These are phyloP conservation scores for Limnomonas spitsbergensis DNA, from an alignment of 139 green algal species.

Conservation along the genomic window DNA sequence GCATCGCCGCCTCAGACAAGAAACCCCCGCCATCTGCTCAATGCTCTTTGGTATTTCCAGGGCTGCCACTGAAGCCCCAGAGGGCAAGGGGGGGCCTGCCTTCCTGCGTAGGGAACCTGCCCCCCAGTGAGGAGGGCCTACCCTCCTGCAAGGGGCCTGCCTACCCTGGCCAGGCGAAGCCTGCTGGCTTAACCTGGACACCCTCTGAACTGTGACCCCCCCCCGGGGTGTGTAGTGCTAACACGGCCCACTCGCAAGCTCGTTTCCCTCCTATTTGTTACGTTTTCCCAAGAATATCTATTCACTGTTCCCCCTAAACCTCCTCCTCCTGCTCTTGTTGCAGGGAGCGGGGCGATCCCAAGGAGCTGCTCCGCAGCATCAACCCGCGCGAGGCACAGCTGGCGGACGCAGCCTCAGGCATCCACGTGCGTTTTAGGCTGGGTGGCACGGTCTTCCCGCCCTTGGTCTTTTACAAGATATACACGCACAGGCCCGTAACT, in stretches of 20 bases:
- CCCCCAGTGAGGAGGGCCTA: too few species aligned
- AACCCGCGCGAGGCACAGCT: constrained; percentile 66
- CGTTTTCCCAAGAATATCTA: background rate
- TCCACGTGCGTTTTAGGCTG: constrained; percentile 76
- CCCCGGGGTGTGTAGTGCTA: too few species aligned
- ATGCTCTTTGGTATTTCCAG: too few species aligned
- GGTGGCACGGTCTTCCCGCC: constrained; percentile 69
- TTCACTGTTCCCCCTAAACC: background rate
- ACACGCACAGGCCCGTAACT: constrained; percentile 67
- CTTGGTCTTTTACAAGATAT: constrained; percentile 81
- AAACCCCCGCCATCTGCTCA: too few species aligned
- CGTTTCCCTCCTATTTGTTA: background rate
- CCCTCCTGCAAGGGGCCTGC: too few species aligned
- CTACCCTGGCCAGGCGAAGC: too few species aligned
- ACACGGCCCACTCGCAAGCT: background rate
- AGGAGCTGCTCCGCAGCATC: constrained; percentile 57
- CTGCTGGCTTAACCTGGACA: too few species aligned
- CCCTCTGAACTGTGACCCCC: too few species aligned
- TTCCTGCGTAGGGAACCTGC: too few species aligned
- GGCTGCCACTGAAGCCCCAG: too few species aligned
- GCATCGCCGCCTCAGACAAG: too few species aligned
- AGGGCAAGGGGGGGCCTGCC: too few species aligned
- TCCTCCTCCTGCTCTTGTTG: background rate
- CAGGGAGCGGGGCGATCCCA: constrained; percentile 56
- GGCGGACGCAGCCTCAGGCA: constrained; percentile 63